Evolutionary conservation across 1,139 yeast species (phyloP).

Genomic region (Yamadazyma sp.): DNA sequence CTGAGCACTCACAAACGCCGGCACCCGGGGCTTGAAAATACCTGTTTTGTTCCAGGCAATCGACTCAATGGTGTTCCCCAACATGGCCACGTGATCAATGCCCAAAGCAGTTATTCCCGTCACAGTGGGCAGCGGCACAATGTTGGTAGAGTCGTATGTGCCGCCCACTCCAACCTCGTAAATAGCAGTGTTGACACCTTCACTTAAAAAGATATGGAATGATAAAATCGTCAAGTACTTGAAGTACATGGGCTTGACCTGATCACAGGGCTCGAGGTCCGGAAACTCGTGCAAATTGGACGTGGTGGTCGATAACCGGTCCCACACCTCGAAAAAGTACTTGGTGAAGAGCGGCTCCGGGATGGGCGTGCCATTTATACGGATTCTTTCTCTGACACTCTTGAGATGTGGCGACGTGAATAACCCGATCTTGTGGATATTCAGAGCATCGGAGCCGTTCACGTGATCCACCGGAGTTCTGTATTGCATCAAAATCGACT

Average conservation of each 20-base stretch:
- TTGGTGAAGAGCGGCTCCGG: slow-evolving; percentile 76
- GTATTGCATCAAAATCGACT: slow-evolving; percentile 74
- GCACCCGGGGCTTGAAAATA: slow-evolving; percentile 68
- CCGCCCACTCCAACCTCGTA: slow-evolving; percentile 99
- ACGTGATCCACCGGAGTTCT: background rate
- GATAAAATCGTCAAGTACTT: slow-evolving; percentile 86
- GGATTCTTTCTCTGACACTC: slow-evolving; percentile 87
- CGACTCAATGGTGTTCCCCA: slow-evolving; percentile 84
- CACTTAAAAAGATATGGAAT: slow-evolving; percentile 84
- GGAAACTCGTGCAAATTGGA: slow-evolving; percentile 66
- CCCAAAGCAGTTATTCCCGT: slow-evolving; percentile 89
- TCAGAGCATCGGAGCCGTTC: background rate
- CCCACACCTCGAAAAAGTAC: slow-evolving; percentile 95
- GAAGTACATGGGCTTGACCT: slow-evolving; percentile 88
- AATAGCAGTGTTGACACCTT: slow-evolving; percentile 88
- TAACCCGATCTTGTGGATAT: slow-evolving; percentile 68
- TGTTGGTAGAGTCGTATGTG: slow-evolving; percentile 90
- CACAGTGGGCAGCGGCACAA: slow-evolving; percentile 74
- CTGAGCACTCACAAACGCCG: slow-evolving; percentile 67
- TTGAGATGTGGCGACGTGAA: slow-evolving; percentile 95
- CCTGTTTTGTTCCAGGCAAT: slow-evolving; percentile 98
- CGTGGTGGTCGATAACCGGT: slow-evolving; percentile 59
- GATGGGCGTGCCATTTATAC: slow-evolving; percentile 85
- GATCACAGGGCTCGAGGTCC: slow-evolving; percentile 59
- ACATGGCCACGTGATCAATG: slow-evolving; percentile 86